These are phyloP conservation scores for Xylaria bambusicola DNA, from an alignment of 495 filamentous ascomycete genomes.

Conservation along the genomic window DNA sequence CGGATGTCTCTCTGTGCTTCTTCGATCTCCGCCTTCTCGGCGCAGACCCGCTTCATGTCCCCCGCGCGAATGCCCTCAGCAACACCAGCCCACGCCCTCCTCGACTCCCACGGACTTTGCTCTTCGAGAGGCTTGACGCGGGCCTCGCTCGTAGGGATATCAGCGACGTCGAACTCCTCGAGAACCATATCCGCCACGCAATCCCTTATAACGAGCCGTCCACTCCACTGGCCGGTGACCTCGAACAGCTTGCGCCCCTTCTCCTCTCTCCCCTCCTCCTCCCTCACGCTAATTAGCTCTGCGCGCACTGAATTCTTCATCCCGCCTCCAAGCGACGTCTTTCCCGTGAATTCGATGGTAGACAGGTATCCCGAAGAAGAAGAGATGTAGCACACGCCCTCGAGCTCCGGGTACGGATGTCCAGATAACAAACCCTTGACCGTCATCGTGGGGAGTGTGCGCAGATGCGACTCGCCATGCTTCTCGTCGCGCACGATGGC, in stretches of 20 bases:
- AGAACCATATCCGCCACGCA: slow-evolving; percentile 28
- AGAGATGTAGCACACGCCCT: slow-evolving; percentile 39
- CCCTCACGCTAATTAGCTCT: background rate
- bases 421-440: slow-evolving; percentile 47
- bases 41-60: slow-evolving; percentile 37
- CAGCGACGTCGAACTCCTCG: slow-evolving; percentile 35
- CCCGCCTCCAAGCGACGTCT: slow-evolving; percentile 22
- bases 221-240: slow-evolving; percentile 42
- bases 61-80: slow-evolving; percentile 33
- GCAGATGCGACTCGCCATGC: slow-evolving; percentile 53
- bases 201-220: slow-evolving; percentile 41
- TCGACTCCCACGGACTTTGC: slow-evolving; percentile 49
- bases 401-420: slow-evolving; percentile 45
- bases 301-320: slow-evolving; percentile 22
- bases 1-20: slow-evolving; percentile 59
- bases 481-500: slow-evolving; percentile 54
- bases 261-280: background rate
- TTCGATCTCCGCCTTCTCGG: slow-evolving; percentile 42
- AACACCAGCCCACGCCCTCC: slow-evolving; percentile 45
- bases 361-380: slow-evolving; percentile 39
- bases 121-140: slow-evolving; percentile 28
- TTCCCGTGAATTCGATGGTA: slow-evolving; percentile 42
- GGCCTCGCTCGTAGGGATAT: slow-evolving; percentile 24
- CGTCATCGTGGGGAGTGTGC: slow-evolving; percentile 47
- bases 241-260: slow-evolving; percentile 30